These are phyloP conservation scores for Rhodosporidiobolus odoratus DNA, from an alignment of 768 basidiomycete genomes.

Conservation along the genomic window DNA sequence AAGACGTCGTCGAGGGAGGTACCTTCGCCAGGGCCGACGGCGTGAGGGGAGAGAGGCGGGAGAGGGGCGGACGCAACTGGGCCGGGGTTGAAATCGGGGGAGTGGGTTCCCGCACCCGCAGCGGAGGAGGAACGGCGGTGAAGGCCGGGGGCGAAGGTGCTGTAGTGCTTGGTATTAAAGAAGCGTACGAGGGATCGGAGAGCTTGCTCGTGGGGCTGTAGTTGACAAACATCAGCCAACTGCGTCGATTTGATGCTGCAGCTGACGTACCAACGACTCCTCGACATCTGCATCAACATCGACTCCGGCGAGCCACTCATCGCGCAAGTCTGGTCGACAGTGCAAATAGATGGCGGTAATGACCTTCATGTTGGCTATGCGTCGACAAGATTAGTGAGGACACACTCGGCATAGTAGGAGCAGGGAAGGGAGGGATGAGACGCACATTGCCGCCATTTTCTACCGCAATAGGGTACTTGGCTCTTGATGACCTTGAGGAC, in stretches of 20 bases:
- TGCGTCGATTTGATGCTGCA: neutral
- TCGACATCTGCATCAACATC: slow-evolving; percentile 90
- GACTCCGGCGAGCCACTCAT: slow-evolving; percentile 92
- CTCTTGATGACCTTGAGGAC: slow-evolving; percentile 96
- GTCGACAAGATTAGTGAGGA: neutral
- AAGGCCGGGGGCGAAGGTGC: slow-evolving; percentile 52
- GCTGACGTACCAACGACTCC: slow-evolving; percentile 62
- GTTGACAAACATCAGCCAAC: neutral
- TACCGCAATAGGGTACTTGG: slow-evolving; percentile 94
- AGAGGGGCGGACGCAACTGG: slow-evolving; percentile 45
- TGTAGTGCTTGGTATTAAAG: slow-evolving; percentile 90
- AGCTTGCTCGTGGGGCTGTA: slow-evolving; percentile 87
- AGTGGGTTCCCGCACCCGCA: slow-evolving; percentile 52
- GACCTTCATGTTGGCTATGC: slow-evolving; percentile 97
- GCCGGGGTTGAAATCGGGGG: slow-evolving; percentile 49
- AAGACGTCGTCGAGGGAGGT: slow-evolving; percentile 67
- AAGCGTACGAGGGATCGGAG: slow-evolving; percentile 89
- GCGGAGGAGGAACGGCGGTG: slow-evolving; percentile 74
- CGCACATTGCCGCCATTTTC: slow-evolving; percentile 95
- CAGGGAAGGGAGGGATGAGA: slow-evolving; percentile 9
- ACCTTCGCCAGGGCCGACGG: neutral
- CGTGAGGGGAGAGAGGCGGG: slow-evolving; percentile 37
- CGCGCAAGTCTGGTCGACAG: slow-evolving; percentile 89
- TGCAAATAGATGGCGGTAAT: slow-evolving; percentile 98
- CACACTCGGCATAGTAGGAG: neutral